Base-by-base conservation (phyloP, 2,329 filamentous ascomycete genomes). In the Botrytis cinerea region DNA sequence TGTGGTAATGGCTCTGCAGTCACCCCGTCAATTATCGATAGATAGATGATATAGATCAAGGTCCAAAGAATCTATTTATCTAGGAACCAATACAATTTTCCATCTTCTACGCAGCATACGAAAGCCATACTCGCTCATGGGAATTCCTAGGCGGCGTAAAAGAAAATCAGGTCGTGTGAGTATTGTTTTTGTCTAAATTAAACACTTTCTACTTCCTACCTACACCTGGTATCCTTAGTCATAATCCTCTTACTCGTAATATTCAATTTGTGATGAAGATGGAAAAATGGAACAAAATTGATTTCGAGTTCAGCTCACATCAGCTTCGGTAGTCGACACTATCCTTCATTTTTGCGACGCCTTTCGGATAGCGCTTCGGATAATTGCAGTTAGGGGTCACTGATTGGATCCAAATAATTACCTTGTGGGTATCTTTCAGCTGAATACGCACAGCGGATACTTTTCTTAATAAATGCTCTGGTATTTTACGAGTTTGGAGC, bases 281-380 rank as follows among this genome's bases (percentile, higher is more conserved):
- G 25, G 28, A 51, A 38, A 20, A 48, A 66, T 46, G 62, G 43
- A 51, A 66, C 45, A 28, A 48, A 28, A 40, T 57, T 57, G 35
- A 43, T 20, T 35, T 68, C 2, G 35, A 68, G 66, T 68, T 68
- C 66, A 68, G 66, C 66, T 68, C 66, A 57, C 66, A 68, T 68
- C 64, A 70, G n/a, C 54, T 70, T 70, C 71, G 66, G 71, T 57
- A 73, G 66, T 73, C 71, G 40, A 70, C 64, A 60, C 71, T 70
- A 70, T 69, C 43, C 32, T 51, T 72, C 63, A 57, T 72, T 72
- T 72, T 35, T 72, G 32, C 63, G 57, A 72, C 62, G 71, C 71
- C 62, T 72, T 51, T 68, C 62, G 70, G 70, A 60, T 72, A 72
- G 70, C 51, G 70, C 63, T 70, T 73, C 72, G 72, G 72, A n/a